Conservation (phyloP, 2,329 filamentous ascomycete genomes). For the Acrocalymma vagum region DNA sequence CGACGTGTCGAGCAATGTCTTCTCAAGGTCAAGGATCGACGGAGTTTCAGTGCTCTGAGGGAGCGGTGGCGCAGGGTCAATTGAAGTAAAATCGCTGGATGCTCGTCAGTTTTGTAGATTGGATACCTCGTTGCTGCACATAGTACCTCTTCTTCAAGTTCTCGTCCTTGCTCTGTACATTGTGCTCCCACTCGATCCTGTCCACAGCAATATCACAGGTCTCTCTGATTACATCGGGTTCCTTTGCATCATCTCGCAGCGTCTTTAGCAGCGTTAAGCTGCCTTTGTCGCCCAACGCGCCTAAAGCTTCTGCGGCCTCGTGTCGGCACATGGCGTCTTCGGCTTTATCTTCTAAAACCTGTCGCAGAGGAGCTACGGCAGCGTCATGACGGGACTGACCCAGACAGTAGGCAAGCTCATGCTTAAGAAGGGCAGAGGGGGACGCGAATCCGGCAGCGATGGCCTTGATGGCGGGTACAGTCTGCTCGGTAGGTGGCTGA, state of each 20-base stretch:
- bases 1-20: conserved; percentile 78
- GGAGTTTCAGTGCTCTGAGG: conserved; percentile 69
- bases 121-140: background rate
- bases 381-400: conserved; percentile 85
- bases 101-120: conserved; percentile 16
- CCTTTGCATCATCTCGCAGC: conserved; percentile 77
- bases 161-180: conserved; percentile 66
- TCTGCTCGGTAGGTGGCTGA: conserved; percentile 63
- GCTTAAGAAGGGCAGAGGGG: conserved; percentile 89
- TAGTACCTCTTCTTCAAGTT: conserved; percentile 80
- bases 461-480: conserved; percentile 73
- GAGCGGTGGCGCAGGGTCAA: conserved; percentile 92
- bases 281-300: conserved; percentile 78
- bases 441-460: conserved; percentile 89
- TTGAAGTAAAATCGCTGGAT: conserved; percentile 87
- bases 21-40: conserved; percentile 78
- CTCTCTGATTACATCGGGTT: conserved; percentile 85
- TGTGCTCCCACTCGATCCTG: conserved; percentile 89
- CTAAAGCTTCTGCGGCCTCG: conserved; percentile 94
- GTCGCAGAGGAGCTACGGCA: conserved; percentile 75
- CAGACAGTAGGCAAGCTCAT: conserved; percentile 96
- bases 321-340: conserved; percentile 97
- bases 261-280: conserved; percentile 78
- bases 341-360: conserved; percentile 77
- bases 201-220: conserved; percentile 97